Evolutionary conservation across 208 protist species (phyloP), one percentile per base, ranked within the genome.

Genomic region (Crithidia expoeki): DNA sequence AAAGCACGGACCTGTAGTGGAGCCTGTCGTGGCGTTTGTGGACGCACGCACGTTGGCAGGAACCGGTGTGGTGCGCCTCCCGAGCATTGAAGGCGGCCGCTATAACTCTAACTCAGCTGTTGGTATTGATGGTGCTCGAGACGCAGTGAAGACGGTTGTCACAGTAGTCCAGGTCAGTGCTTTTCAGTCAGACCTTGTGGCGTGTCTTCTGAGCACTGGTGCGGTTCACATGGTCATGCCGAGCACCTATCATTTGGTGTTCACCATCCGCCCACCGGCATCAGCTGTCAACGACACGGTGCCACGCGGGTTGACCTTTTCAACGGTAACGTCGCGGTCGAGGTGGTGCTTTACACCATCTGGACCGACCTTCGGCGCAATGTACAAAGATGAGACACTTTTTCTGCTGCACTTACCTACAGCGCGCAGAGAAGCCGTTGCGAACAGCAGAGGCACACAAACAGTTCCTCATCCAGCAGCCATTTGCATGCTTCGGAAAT

Each of bases 1-100:
- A 3, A 44, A n/a, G 28, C 47, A 17, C 4, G 58, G 64, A 0
- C 30, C 28, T 5, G 58, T 46, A 1, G 57, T 70, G 40, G 64
- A 67, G 57, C 72, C 72, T 1, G 72, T 67, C 12, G 74, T 85
- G 3, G 83, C 80, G 27, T 80, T 84, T 44, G 33, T 84, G 10
- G 34, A 74, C 11, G 66, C 68, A 0, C 53, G 76, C 28, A 80
- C 74, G 14, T 49, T 84, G 12, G 57, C 64, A 0, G 78, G 78
- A 1, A 52, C 59, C 17, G 72, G 72, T 49, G 66, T 80, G 32
- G 68, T 87, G 11, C 76, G 71, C 17, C 42, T 84, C 14, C 73
- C 79, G 0, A 67, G 12, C 46, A 6, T 6, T 33, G 10, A 12
- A 0, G 38, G 56, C 28, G 33, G 53, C n/a, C 4, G 9, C 16